These are phyloP conservation scores for Chalciporus chontae DNA, from an alignment of 768 basidiomycete species.

Conservation along the genomic window DNA sequence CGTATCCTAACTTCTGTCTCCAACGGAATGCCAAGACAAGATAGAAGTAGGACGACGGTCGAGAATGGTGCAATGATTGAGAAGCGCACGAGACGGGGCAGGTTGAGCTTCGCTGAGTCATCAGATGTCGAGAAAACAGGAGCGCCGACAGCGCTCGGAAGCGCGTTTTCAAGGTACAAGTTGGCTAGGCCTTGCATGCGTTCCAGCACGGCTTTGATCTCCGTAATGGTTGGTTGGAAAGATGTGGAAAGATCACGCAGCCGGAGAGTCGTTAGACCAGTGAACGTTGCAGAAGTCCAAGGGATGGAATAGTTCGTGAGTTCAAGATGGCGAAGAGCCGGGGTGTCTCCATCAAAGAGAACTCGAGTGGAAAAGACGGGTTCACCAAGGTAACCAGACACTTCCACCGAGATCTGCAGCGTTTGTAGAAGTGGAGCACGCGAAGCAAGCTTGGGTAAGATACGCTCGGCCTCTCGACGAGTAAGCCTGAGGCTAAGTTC, in stretches of 20 bases:
- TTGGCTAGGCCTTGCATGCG: conserved; percentile 33
- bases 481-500: conserved; percentile 28
- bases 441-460: conserved; percentile 23
- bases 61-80: conserved; percentile 19
- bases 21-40: conserved; percentile 8
- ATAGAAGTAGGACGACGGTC: conserved; percentile 12
- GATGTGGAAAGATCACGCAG: conserved; percentile 27
- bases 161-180: conserved; percentile 35
- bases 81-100: conserved; percentile 13
- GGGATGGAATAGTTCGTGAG: conserved; percentile 33
- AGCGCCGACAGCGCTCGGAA: conserved; percentile 22
- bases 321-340: conserved; percentile 35
- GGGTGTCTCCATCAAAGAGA: conserved; percentile 32
- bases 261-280: conserved; percentile 36
- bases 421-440: conserved; percentile 33
- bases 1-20: conserved; percentile 17
- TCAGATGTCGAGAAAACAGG: neutral
- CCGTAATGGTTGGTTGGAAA: conserved; percentile 28
- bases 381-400: conserved; percentile 15
- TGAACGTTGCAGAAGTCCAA: conserved; percentile 36
- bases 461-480: conserved; percentile 17
- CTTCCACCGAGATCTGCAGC: conserved; percentile 23
- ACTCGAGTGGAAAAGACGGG: conserved; percentile 22
- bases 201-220: conserved; percentile 33
- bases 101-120: conserved; percentile 1